Conservation (phyloP, 2,329 filamentous ascomycete genomes). For the Berkeleyomyces basicola region DNA sequence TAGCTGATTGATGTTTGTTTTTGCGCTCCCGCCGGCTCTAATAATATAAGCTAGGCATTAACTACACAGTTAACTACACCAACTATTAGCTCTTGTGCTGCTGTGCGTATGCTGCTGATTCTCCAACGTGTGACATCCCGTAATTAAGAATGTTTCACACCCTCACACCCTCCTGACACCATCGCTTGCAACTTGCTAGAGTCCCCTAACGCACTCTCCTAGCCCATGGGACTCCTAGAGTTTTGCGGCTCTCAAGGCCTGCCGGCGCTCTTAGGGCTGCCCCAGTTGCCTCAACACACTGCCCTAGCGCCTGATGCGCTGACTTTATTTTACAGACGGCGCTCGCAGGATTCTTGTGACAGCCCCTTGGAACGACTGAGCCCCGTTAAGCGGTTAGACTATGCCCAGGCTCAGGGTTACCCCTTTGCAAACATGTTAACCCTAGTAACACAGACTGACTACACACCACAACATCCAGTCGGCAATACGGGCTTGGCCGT, state of each 20-base stretch:
- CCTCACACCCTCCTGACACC: background rate
- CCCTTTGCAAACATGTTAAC: background rate
- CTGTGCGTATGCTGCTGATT: background rate
- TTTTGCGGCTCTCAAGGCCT: background rate
- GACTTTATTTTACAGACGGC: background rate
- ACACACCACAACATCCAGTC: background rate
- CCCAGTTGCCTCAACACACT: background rate
- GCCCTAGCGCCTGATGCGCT: background rate
- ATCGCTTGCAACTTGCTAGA: background rate
- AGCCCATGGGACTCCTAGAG: no score
- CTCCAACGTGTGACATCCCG: background rate
- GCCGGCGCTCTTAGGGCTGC: background rate
- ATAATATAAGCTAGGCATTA: no score
- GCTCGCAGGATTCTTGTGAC: background rate
- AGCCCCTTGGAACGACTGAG: background rate
- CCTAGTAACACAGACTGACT: background rate
- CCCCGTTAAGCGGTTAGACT: background rate
- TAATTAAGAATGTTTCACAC: slow-evolving; percentile 2
- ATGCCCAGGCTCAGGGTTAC: background rate
- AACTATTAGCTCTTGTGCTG: no score
- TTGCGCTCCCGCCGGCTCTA: no score
- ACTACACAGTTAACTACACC: no score
- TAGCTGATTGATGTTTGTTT: no score
- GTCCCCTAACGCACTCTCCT: no score
- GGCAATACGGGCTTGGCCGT: background rate